phyloP scores from a whole-genome alignment of 2,329 filamentous ascomycete genomes.

The Fusarium paranaense region DNA sequence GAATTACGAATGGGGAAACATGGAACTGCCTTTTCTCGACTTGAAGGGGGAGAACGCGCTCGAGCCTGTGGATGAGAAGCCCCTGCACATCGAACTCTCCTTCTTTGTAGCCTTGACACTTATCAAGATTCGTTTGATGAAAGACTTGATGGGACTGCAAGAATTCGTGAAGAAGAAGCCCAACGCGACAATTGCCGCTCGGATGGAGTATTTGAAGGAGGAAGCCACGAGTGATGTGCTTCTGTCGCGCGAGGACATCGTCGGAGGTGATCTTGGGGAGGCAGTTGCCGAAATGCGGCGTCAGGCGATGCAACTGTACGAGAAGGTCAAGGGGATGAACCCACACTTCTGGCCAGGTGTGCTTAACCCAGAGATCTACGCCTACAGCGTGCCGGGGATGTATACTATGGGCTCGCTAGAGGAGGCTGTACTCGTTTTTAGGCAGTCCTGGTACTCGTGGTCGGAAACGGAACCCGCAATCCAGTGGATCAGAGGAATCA shows the following conservation, averaged over 20 bases:
- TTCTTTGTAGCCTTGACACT: constrained; percentile 15
- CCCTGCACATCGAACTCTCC: not conserved
- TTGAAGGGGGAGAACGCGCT: constrained; percentile 6
- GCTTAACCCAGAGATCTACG: constrained; percentile 3
- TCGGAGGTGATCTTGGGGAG: not conserved
- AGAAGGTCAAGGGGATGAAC: constrained; percentile 7
- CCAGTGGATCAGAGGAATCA: not conserved
- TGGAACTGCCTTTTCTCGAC: constrained; percentile 5
- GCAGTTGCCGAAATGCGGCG: not conserved
- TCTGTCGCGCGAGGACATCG: not conserved
- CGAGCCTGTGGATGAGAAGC: constrained; percentile 3
- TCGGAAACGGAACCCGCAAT: constrained; percentile 17
- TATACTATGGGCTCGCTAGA: constrained; percentile 2
- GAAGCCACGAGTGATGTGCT: constrained; percentile 21
- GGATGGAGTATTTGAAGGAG: constrained; percentile 1
- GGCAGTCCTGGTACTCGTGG: constrained; percentile 20
- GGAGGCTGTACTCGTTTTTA: constrained; percentile 23
- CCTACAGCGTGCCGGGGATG: not conserved
- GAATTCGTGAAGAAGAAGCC: not conserved
- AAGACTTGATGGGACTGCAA: constrained; percentile 5
- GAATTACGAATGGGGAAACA: not conserved
- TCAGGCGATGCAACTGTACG: constrained; percentile 3
- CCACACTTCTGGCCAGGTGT: constrained; percentile 18
- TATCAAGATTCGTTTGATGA: constrained; percentile 16
- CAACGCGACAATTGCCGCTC: not conserved